Conservation (phyloP, 495 filamentous ascomycete genomes). For the Clohesyomyces aquaticus region DNA sequence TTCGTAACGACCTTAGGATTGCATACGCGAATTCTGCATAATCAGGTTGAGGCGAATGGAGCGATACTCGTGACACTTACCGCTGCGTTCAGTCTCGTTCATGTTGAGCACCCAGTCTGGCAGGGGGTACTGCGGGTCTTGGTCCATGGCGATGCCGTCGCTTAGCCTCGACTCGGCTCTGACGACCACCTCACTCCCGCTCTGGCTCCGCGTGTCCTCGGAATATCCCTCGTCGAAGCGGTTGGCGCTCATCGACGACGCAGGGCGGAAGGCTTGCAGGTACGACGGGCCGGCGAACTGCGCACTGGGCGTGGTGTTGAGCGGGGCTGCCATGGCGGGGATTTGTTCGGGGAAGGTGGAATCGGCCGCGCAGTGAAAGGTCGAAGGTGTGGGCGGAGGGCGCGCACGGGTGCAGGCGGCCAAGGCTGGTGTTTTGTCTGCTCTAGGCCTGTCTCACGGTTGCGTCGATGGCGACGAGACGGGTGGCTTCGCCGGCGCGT, state of each 20-base stretch:
- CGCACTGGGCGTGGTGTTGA: slow-evolving; percentile 17
- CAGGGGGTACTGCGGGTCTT: slow-evolving; percentile 41
- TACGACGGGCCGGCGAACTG: slow-evolving; percentile 28
- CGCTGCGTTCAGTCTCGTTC: slow-evolving; percentile 59
- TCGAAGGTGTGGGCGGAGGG: too few species aligned
- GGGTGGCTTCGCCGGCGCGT: too few species aligned
- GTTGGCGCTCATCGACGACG: slow-evolving; percentile 33
- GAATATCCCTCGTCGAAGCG: slow-evolving; percentile 67
- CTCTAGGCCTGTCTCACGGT: too few species aligned
- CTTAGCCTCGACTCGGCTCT: slow-evolving; percentile 44
- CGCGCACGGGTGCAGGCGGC: too few species aligned
- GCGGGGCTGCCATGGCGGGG: slow-evolving; percentile 17
- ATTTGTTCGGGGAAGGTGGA: background rate
- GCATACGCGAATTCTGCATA: slow-evolving; percentile 60
- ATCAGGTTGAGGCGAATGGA: background rate
- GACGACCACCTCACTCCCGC: slow-evolving; percentile 51
- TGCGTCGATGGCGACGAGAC: too few species aligned
- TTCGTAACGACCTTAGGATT: slow-evolving; percentile 73
- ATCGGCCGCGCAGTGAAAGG: too few species aligned
- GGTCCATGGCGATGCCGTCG: slow-evolving; percentile 31
- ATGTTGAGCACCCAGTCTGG: slow-evolving; percentile 59
- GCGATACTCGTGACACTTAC: slow-evolving; percentile 46
- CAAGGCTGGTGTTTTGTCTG: too few species aligned
- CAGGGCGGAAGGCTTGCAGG: slow-evolving; percentile 36
- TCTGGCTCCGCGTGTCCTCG: slow-evolving; percentile 63